A percentile compares a stretch with the other conserved stretches of the same genome.
Evolutionary conservation across 2,329 filamentous ascomycete genomes (phyloP).

Genomic region (Boeremia lycopersici): DNA sequence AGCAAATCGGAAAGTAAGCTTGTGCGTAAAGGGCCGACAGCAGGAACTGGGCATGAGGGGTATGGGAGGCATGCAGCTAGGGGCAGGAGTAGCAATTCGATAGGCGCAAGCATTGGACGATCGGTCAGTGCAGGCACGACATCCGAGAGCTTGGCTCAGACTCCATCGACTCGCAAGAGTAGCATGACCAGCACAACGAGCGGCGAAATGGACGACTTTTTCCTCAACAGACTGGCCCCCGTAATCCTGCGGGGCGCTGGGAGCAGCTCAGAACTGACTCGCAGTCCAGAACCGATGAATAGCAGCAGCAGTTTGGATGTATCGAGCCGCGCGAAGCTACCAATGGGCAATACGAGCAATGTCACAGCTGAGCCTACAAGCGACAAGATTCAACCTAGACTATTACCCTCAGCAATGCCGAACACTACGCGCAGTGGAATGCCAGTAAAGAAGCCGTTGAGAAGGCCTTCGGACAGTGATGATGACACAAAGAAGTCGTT

Average conservation of each 20-base stretch:
- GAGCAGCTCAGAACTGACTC: conserved; percentile 44
- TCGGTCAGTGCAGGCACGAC: conserved; percentile 54
- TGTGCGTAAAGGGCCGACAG: conserved; percentile 75
- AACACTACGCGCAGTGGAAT: conserved; percentile 40
- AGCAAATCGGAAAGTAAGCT: conserved; percentile 65
- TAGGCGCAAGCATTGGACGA: conserved; percentile 55
- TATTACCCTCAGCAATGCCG: conserved; percentile 48
- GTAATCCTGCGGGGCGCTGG: conserved; percentile 54
- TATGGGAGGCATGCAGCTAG: conserved; percentile 72
- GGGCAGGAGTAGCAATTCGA: conserved; percentile 67
- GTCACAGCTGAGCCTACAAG: conserved; percentile 24
- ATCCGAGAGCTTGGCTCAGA: conserved; percentile 41
- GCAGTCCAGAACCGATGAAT: conserved; percentile 45
- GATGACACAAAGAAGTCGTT: conserved; percentile 44
- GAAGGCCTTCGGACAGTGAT: conserved; percentile 46
- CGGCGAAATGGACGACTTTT: conserved; percentile 53
- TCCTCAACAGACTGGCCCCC: conserved; percentile 52
- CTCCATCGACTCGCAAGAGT: conserved; percentile 49
- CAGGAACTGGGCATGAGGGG: conserved; percentile 93
- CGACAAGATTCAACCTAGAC: conserved; percentile 31
- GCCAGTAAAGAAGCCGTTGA: conserved; percentile 36
- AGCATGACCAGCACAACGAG: conserved; percentile 51
- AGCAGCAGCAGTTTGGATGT: conserved; percentile 45
- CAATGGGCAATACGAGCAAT: conserved; percentile 28
- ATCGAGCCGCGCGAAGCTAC: conserved; percentile 17